Conservation (phyloP, 768 basidiomycete species). For the Calocybe gangraenosa region DNA sequence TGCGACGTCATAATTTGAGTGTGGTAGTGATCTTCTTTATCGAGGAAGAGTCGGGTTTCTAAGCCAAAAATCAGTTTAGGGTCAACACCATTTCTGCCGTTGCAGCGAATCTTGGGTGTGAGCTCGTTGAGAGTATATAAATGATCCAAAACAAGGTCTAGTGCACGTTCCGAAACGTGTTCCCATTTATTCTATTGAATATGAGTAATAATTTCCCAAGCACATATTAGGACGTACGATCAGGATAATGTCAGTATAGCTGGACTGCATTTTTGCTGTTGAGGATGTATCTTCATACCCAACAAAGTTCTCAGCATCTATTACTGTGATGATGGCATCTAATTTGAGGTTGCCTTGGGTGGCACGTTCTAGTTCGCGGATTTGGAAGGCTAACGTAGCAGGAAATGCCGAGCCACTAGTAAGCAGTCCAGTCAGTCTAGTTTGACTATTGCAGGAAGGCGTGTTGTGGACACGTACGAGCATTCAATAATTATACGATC, state of each 20-base stretch:
- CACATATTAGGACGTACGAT: conserved; percentile 46
- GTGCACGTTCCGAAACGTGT: conserved; percentile 67
- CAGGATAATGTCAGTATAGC: conserved; percentile 88
- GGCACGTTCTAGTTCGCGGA: conserved; percentile 81
- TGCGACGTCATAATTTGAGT: conserved; percentile 31
- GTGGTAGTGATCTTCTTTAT: conserved; percentile 17
- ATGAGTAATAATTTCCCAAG: conserved; percentile 5
- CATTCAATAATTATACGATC: conserved; percentile 95
- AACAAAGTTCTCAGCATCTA: conserved; percentile 87
- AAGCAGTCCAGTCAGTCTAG: neutral
- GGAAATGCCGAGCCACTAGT: conserved; percentile 90
- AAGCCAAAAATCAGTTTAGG: conserved; percentile 85
- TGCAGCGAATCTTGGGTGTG: conserved; percentile 79
- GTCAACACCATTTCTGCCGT: conserved; percentile 61
- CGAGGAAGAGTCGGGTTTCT: conserved; percentile 72
- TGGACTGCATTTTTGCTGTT: conserved; percentile 92
- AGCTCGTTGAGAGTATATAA: conserved; percentile 85
- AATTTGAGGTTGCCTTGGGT: conserved; percentile 72
- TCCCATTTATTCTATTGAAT: conserved; percentile 82
- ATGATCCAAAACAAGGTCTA: conserved; percentile 84
- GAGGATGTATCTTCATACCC: conserved; percentile 93
- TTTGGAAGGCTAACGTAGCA: conserved; percentile 91
- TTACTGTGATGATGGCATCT: conserved; percentile 88
- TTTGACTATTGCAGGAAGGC: too few species aligned
- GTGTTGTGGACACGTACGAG: conserved; percentile 50